Base-by-base conservation (phyloP, 805 yeast species). In the Candida ipomoeae region DNA sequence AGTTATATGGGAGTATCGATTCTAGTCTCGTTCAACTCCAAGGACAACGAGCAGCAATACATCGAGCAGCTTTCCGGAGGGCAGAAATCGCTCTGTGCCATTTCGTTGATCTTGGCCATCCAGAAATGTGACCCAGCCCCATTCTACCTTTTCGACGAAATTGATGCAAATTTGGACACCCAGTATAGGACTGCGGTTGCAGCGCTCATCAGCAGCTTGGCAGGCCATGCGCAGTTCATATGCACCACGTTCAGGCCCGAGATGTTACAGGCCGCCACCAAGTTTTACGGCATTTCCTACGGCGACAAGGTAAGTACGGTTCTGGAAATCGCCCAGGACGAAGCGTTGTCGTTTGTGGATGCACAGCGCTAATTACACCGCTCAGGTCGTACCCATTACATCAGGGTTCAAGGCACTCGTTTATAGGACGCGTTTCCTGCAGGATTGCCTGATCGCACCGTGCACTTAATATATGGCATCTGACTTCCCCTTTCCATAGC, bases 81-180 rank as follows among this genome's bases (percentile, higher is more conserved):
- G 10, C 99, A 94, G 63, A 92, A 92, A 65, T 87, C 97, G 0
- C 73, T 94, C n/a, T 91, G 98, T 73, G 98, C 99, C 0, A 83
- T 94, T 58, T 91, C 98, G 0, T 77, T 94, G 46, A 91, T 94
- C 56, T 76, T 94, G 51, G 97, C 99, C 3, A 89, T 92, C 52
- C 99, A 94, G 70, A 83, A 80, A 62, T 89, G 95, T 56, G 98
- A 94, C 59, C 98, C 98, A 10, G 97, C 97, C 7, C 97, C 98
- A 44, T 94, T 94, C 66, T 94, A 94, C 64, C 69, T 94, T 43
- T 92, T 94, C 67, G 99, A 94, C 68, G 99, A 94, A 71, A 86
- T 94, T 52, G 99, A 94, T 70, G 97, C 98, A 4, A 94, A 92
- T 59, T 74, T 94, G 55, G 99, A 94, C 68, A 82, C 96, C 2